Evolutionary conservation across 1,139 yeast species (phyloP).

Genomic region (Trichomonascaceae sp.): DNA sequence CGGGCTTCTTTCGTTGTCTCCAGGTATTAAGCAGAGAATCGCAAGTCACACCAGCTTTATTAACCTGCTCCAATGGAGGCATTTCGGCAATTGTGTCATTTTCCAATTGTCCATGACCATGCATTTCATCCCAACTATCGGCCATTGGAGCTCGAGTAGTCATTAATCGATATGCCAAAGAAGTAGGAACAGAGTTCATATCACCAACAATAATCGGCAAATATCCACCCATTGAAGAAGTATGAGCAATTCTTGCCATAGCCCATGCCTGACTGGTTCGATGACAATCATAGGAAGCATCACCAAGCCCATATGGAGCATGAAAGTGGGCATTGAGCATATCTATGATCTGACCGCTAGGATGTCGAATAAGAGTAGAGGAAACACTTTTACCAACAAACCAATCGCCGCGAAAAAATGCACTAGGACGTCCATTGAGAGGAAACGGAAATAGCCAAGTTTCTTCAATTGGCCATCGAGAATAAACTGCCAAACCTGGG

Average conservation of each 20-base stretch:
- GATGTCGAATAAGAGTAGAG: conserved; percentile 59
- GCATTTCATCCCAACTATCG: conserved; percentile 78
- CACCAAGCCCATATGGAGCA: conserved; percentile 91
- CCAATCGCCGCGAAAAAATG: conserved; percentile 95
- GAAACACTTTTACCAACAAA: conserved; percentile 90
- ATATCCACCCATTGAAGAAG: conserved; percentile 67
- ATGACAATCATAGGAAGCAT: conserved; percentile 85
- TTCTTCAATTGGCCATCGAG: conserved; percentile 75
- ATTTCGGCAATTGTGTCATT: conserved; percentile 40
- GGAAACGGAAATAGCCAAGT: conserved; percentile 81
- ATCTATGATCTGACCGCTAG: conserved; percentile 56
- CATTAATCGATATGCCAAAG: conserved; percentile 71
- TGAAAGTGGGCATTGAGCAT: conserved; percentile 92
- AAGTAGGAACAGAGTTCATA: conserved; percentile 80
- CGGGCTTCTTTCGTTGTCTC: conserved; percentile 55
- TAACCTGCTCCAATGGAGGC: conserved; percentile 45
- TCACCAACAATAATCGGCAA: conserved; percentile 90
- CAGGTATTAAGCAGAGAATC: conserved; percentile 84
- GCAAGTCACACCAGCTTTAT: conserved; percentile 78
- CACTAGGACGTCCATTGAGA: conserved; percentile 89
- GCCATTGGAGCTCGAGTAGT: conserved; percentile 61
- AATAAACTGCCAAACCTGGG: conserved; percentile 83
- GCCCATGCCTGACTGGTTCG: conserved; percentile 98
- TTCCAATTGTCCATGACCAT: conserved; percentile 36
- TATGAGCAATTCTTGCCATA: conserved; percentile 58